Conservation (phyloP, 345 rosid species). For the Boechera retrofracta region DNA sequence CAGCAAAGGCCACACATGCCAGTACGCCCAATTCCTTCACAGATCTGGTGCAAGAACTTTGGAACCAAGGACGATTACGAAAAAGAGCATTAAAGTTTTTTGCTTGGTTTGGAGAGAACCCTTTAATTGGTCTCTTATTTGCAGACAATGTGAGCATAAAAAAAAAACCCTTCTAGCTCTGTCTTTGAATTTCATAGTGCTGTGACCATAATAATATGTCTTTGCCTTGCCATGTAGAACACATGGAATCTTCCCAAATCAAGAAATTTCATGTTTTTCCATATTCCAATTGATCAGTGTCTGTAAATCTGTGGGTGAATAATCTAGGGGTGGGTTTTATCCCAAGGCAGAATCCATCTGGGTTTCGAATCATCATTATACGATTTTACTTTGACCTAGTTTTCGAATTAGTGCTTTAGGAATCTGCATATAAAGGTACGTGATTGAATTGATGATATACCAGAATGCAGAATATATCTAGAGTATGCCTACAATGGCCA, state of each 20-base stretch:
- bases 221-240: conserved; percentile 39
- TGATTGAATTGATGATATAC: not conserved
- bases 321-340: conserved; percentile 31
- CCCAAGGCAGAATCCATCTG: conserved; percentile 15
- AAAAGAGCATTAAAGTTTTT: conserved; percentile 43
- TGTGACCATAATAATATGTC: conserved; percentile 33
- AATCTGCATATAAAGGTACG: conserved; percentile 11
- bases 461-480: conserved; percentile 4
- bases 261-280: conserved; percentile 16
- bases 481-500: conserved; percentile 2
- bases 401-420: conserved; percentile 22
- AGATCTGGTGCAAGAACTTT: conserved; percentile 99
- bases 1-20: conserved; percentile 99
- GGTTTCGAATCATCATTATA: conserved; percentile 1
- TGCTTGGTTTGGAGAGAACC: conserved; percentile 23
- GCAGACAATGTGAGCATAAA: conserved; percentile 42
- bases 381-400: conserved; percentile 5
- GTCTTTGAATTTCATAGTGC: conserved; percentile 11
- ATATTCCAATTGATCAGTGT: not conserved
- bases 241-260: conserved; percentile 34
- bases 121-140: conserved; percentile 20
- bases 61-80: conserved; percentile 75
- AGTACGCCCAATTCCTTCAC: conserved; percentile 96
- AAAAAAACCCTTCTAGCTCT: conserved; percentile 24
- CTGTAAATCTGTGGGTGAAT: conserved; percentile 27